Percentiles rank a stretch among this genome's conserved stretches.
Conservation (phyloP, 495 filamentous ascomycete genomes). For the Physcia stellaris region DNA sequence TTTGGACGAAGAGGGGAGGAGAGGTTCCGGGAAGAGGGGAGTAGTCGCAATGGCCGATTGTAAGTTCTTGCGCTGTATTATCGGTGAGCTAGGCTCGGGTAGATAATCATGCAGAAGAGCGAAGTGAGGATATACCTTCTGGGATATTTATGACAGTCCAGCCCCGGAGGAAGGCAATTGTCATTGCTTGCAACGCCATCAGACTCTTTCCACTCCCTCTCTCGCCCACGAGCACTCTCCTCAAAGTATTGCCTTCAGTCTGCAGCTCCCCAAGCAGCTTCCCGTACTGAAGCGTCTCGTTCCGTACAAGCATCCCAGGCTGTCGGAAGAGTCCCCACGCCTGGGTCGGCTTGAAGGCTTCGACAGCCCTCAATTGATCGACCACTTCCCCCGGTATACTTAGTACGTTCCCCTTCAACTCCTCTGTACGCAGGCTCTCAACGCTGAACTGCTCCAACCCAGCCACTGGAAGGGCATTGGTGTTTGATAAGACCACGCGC, state of each 20-base stretch:
- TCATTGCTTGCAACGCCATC: slow-evolving; percentile 70
- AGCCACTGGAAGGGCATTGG: slow-evolving; percentile 68
- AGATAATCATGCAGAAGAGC: background rate
- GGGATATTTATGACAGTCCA: slow-evolving; percentile 87
- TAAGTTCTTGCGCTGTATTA: slow-evolving; percentile 60
- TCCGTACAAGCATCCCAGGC: slow-evolving; percentile 60
- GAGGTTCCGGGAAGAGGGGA: slow-evolving; percentile 44
- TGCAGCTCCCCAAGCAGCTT: slow-evolving; percentile 41
- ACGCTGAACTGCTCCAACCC: slow-evolving; percentile 46
- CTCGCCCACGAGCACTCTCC: slow-evolving; percentile 58
- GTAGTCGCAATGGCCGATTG: slow-evolving; percentile 66
- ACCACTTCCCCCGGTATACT: slow-evolving; percentile 55
- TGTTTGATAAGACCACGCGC: slow-evolving; percentile 80
- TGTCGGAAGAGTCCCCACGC: slow-evolving; percentile 75
- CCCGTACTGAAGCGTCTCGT: slow-evolving; percentile 58
- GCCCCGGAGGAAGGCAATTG: slow-evolving; percentile 65
- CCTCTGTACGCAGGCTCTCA: slow-evolving; percentile 37
- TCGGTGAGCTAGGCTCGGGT: background rate
- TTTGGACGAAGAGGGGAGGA: slow-evolving; percentile 61
- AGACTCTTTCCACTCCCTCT: slow-evolving; percentile 73
- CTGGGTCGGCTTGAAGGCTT: slow-evolving; percentile 87
- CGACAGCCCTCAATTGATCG: slow-evolving; percentile 63
- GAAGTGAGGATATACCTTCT: slow-evolving; percentile 48
- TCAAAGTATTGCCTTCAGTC: slow-evolving; percentile 34
- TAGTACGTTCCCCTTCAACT: slow-evolving; percentile 49